Base-by-base conservation (phyloP, 495 filamentous ascomycete genomes). In the Xylona heveae region DNA sequence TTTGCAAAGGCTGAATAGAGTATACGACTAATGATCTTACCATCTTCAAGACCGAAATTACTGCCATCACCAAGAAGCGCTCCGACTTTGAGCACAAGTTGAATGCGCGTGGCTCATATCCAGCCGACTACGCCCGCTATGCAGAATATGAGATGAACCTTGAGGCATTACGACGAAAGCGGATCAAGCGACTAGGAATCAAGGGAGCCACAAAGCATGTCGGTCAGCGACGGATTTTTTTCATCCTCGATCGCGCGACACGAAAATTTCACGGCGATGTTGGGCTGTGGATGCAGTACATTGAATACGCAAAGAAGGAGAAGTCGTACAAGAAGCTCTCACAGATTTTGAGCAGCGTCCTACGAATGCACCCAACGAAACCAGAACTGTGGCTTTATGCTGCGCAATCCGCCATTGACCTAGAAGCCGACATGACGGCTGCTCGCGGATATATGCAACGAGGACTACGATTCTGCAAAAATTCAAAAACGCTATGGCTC, bases 41-140 rank as follows among this genome's bases (percentile, higher is more conserved):
- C 22, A 7, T 42, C 32, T 37, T 36, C 0, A 45, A 84, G 72
- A 74, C 82, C 39, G 83, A 95, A 57, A 92, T 95, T 49, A 59
- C 64, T 37, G 68, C 75, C 17, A 83, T 97, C 32, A 67, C 85
- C 28, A 71, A 71, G 47, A 92, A 84, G 45, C 74, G 90, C 36
- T 85, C 81, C 44, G 80, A 83, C 42, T 93, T 82, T 44, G 88
- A 97, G 50, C 83, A 93, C 58, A 74, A 71, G 30, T 61, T 95
- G 40, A 78, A 90, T 40, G 69, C 78, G 9, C 68, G 80, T 6
- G 78, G 82, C 30, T 71, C 73, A 24, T 63, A 66, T 25, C 64
- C 80, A 0, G 49, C 62, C 24, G 81, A 91, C 42, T 97, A 77
- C 54, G 68, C 78, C 25, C 69, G 77, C 43, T 97, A 95, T 57